These are phyloP conservation scores for Flammula alnicola DNA, from an alignment of 1,284 basidiomycete genomes.

Conservation along the genomic window DNA sequence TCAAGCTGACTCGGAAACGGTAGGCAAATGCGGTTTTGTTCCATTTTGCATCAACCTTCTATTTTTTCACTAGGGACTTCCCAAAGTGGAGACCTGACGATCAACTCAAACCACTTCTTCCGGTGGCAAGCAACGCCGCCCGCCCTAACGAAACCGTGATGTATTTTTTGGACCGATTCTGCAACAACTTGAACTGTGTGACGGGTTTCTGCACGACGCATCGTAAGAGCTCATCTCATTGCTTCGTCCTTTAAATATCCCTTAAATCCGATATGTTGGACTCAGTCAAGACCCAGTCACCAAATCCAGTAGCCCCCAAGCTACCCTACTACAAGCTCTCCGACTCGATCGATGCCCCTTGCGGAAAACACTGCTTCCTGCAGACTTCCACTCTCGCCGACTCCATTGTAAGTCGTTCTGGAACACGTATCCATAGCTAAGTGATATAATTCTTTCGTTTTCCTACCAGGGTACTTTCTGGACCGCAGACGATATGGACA, in stretches of 20 bases:
- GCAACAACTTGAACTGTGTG: slow-evolving; percentile 56
- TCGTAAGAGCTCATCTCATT: slow-evolving; percentile 31
- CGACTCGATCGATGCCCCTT: slow-evolving; percentile 32
- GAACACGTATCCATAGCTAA: too few relatives aligned
- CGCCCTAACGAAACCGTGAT: slow-evolving; percentile 2
- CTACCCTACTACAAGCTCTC: slow-evolving; percentile 28
- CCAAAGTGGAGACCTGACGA: slow-evolving; percentile 30
- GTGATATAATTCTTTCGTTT: background rate
- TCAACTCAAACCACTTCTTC: background rate
- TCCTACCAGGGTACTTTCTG: slow-evolving; percentile 32
- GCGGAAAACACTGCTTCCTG: slow-evolving; percentile 46
- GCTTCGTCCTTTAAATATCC: background rate
- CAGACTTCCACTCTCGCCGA: slow-evolving; percentile 14
- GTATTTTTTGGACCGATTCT: slow-evolving; percentile 8
- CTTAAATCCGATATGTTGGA: background rate
- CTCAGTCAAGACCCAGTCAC: slow-evolving; percentile 40
- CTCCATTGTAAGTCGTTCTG: slow-evolving; percentile 7
- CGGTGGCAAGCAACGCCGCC: background rate
- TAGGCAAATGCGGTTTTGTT: slow-evolving; percentile 18
- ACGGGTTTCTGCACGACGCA: slow-evolving; percentile 57
- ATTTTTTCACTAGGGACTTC: slow-evolving; percentile 31
- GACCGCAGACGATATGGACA: slow-evolving; percentile 36
- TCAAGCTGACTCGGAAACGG: slow-evolving; percentile 40
- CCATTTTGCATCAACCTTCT: background rate
- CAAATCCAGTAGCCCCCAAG: slow-evolving; percentile 28